Conservation (phyloP, 2,329 filamentous ascomycete genomes). For the Aspergillus tamarii region DNA sequence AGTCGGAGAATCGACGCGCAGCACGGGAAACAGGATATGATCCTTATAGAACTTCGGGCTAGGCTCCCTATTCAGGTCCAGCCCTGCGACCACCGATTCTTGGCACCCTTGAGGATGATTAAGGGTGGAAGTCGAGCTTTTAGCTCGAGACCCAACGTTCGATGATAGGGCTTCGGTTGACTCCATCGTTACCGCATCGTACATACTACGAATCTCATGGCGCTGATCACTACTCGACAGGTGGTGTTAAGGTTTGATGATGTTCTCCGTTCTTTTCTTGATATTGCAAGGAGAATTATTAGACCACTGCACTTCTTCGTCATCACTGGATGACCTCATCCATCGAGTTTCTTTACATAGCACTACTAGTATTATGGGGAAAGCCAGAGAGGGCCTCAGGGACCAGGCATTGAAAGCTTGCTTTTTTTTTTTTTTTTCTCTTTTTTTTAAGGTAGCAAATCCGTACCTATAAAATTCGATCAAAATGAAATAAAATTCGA, state of each 20-base stretch:
- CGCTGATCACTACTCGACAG: background rate
- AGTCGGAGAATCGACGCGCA: background rate
- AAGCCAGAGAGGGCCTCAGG: background rate
- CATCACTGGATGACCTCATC: background rate
- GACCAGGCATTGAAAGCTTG: background rate
- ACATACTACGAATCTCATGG: background rate
- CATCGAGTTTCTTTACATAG: background rate
- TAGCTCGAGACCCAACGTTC: background rate
- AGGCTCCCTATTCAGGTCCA: background rate
- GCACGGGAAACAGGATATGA: background rate
- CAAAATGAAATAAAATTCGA: background rate
- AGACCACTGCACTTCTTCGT: too few relatives aligned
- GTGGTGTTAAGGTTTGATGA: background rate
- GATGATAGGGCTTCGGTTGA: background rate
- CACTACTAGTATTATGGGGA: too few relatives aligned
- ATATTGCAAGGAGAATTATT: too few relatives aligned
- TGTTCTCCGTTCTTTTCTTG: background rate
- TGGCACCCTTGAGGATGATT: background rate
- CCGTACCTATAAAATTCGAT: background rate
- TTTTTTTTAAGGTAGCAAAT: background rate
- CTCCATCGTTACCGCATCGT: background rate
- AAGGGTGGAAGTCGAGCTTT: background rate
- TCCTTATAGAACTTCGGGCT: background rate
- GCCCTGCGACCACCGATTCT: too few relatives aligned
- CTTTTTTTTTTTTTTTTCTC: too few relatives aligned